These are phyloP conservation scores for Tolypocladium paradoxum DNA, from an alignment of 2,329 filamentous ascomycete genomes.

Conservation along the genomic window DNA sequence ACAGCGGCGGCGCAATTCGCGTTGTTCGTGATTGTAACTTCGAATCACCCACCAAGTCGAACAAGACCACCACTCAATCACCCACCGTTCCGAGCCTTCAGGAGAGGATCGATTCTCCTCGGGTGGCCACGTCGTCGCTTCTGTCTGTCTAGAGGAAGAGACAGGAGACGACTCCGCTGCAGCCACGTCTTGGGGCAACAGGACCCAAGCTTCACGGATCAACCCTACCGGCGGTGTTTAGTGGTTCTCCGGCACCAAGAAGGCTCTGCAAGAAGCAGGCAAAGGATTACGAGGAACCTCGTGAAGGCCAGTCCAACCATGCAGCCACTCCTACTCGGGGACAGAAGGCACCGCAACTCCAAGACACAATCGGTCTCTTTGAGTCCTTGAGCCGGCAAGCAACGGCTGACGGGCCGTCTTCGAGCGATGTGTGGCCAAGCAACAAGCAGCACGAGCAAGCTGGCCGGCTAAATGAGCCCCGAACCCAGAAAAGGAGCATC, in stretches of 20 bases:
- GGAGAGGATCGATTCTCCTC: conserved; percentile 10
- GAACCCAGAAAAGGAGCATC: conserved; percentile 3
- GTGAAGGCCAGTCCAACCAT: neutral
- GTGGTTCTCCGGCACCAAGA: neutral
- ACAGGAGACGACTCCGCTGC: neutral
- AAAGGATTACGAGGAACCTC: neutral
- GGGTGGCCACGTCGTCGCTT: conserved; percentile 1
- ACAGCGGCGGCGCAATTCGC: neutral
- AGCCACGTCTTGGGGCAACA: neutral
- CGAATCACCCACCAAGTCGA: neutral
- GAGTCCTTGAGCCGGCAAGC: conserved; percentile 13
- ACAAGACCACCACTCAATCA: neutral
- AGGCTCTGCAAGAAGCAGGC: neutral
- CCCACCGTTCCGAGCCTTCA: conserved; percentile 10
- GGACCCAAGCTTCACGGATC: neutral
- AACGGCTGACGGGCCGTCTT: neutral
- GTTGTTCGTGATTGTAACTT: neutral
- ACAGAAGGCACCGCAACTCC: conserved; percentile 1
- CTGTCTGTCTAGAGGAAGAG: conserved; percentile 4
- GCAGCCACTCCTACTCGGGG: neutral
- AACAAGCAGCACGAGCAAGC: neutral
- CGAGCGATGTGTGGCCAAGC: neutral
- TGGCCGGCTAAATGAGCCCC: neutral
- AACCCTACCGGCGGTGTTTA: neutral
- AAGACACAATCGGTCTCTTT: conserved; percentile 19